A percentile compares a stretch with the other conserved stretches of the same genome.
Evolutionary conservation across 2,329 filamentous ascomycete species (phyloP).

Genomic region (Nemania serpens): DNA sequence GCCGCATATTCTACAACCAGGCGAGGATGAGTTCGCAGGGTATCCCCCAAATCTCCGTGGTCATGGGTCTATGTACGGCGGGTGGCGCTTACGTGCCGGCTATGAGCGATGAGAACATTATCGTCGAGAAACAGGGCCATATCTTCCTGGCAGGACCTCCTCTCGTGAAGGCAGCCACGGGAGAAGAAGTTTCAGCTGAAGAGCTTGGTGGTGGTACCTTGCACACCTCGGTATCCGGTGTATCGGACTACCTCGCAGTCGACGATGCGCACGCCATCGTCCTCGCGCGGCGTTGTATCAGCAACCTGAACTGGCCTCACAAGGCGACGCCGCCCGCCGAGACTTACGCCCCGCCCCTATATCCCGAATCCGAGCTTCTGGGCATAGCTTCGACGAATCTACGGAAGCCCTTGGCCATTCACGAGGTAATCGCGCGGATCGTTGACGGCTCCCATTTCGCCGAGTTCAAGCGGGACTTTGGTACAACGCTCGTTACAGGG

Average conservation of each 20-base stretch:
- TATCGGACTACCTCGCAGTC: constrained; percentile 93
- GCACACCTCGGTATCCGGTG: constrained; percentile 88
- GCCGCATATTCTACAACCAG: constrained; percentile 98
- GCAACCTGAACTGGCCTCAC: constrained; percentile 86
- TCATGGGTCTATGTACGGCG: constrained; percentile 97
- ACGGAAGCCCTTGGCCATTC: constrained; percentile 80
- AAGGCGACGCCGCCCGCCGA: constrained; percentile 46
- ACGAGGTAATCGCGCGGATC: constrained; percentile 89
- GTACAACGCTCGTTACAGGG: constrained; percentile 85
- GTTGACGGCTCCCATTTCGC: constrained; percentile 89
- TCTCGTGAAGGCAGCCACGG: constrained; percentile 93
- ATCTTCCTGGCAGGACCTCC: constrained; percentile 96
- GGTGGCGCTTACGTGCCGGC: constrained; percentile 94
- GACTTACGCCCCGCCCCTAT: constrained; percentile 74
- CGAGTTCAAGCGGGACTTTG: constrained; percentile 94
- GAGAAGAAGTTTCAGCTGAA: constrained; percentile 87
- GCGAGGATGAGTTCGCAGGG: constrained; percentile 87
- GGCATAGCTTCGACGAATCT: constrained; percentile 92
- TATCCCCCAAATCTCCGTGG: constrained; percentile 91
- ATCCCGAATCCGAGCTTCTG: constrained; percentile 77
- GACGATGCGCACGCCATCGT: constrained; percentile 91
- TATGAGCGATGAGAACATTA: constrained; percentile 98
- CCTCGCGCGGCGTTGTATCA: constrained; percentile 80
- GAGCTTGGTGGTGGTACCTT: constrained; percentile 88
- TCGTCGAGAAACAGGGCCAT: constrained; percentile 93